Evolutionary conservation across 2,329 filamentous ascomycete species (phyloP).

Genomic region (Harringtonia lauricola): DNA sequence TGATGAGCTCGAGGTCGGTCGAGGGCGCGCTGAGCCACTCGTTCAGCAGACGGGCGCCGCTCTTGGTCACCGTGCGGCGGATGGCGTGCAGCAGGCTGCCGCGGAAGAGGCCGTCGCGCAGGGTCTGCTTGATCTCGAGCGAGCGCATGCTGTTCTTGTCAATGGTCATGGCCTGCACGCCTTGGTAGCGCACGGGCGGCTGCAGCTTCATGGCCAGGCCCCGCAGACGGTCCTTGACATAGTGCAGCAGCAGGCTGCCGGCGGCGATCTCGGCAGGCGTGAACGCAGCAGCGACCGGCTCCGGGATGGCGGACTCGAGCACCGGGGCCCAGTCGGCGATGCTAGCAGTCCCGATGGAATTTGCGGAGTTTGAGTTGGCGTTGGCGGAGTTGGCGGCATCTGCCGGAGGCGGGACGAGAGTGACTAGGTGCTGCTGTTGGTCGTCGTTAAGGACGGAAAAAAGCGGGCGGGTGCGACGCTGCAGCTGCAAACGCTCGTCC

Average conservation of each 20-base stretch:
- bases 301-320: slow-evolving; percentile 61
- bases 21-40: slow-evolving; percentile 85
- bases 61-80: slow-evolving; percentile 80
- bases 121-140: slow-evolving; percentile 78
- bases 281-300: slow-evolving; percentile 44
- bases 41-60: slow-evolving; percentile 72
- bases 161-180: slow-evolving; percentile 73
- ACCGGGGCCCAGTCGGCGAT: slow-evolving; percentile 63
- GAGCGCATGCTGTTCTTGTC: slow-evolving; percentile 86
- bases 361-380: no score
- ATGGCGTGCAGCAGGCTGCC: slow-evolving; percentile 88
- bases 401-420: slow-evolving; percentile 47
- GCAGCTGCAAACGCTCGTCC: slow-evolving; percentile 44
- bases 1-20: slow-evolving; percentile 72
- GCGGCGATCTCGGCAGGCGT: slow-evolving; percentile 60
- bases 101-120: slow-evolving; percentile 65
- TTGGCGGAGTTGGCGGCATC: neutral
- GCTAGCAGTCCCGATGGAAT: no score
- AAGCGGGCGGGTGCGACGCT: slow-evolving; percentile 34
- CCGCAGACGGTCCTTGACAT: slow-evolving; percentile 69
- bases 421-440: slow-evolving; percentile 39
- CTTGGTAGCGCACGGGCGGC: slow-evolving; percentile 63
- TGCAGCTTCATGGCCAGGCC: slow-evolving; percentile 73
- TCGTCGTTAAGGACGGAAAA: slow-evolving; percentile 63
- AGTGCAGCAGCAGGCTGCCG: slow-evolving; percentile 71